Percentiles rank a stretch among this genome's conserved stretches.
phyloP scores from a whole-genome alignment of 257 asterid species.

The Rubia yunnanensis region DNA sequence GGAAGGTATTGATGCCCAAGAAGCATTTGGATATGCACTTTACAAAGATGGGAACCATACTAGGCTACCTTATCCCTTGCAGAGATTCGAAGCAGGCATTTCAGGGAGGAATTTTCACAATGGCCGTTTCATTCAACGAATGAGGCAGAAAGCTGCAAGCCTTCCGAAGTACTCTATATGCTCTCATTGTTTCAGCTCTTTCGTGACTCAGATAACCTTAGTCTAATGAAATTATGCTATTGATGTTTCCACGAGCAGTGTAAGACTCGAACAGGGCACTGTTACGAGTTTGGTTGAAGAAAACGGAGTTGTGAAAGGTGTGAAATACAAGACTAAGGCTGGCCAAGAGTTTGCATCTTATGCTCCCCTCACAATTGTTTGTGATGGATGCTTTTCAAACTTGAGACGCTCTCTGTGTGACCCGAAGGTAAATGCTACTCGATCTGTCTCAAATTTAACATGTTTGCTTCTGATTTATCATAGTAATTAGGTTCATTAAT shows the following conservation, averaged over 20 bases:
- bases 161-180: conserved; percentile 45
- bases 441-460: background rate
- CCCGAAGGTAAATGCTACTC: conserved; percentile 36
- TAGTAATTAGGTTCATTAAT: too few species aligned
- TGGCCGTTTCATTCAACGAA: conserved; percentile 69
- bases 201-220: background rate
- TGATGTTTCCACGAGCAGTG: conserved; percentile 26
- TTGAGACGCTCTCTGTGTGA: conserved; percentile 69
- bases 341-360: conserved; percentile 41
- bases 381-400: conserved; percentile 85
- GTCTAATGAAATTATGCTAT: background rate
- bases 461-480: background rate
- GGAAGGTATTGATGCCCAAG: conserved; percentile 63
- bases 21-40: conserved; percentile 59
- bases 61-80: conserved; percentile 59
- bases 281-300: conserved; percentile 69
- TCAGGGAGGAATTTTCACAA: conserved; percentile 76
- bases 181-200: background rate
- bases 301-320: conserved; percentile 56
- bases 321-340: conserved; percentile 55
- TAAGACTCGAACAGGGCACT: conserved; percentile 68
- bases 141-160: conserved; percentile 72
- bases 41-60: conserved; percentile 59
- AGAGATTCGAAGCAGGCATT: conserved; percentile 48
- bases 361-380: conserved; percentile 81